Evolutionary conservation across 2,329 filamentous ascomycete genomes (phyloP).

Genomic region (Emericellopsis atlantica): DNA sequence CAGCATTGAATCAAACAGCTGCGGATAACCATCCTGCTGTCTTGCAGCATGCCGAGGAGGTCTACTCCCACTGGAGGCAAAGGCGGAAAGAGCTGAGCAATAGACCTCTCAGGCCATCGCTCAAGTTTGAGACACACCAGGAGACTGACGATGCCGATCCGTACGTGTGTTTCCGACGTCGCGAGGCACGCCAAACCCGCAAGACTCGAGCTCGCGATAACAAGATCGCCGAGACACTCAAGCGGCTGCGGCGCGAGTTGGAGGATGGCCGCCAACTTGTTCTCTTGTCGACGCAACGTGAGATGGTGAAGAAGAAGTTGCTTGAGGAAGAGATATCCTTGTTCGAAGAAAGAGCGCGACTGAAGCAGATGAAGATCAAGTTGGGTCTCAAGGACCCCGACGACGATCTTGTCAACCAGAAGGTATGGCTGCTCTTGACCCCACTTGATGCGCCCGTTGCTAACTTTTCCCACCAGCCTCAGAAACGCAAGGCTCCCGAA

Average conservation of each 20-base stretch:
- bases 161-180: conserved; percentile 93
- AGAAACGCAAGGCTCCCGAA: conserved; percentile 56
- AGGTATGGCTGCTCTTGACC: conserved; percentile 42
- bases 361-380: conserved; percentile 82
- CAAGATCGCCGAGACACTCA: conserved; percentile 88
- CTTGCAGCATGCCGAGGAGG: conserved; percentile 53
- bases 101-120: conserved; percentile 57
- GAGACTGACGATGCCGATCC: conserved; percentile 94
- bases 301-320: conserved; percentile 66
- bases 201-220: conserved; percentile 92
- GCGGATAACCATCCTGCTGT: conserved; percentile 31
- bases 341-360: conserved; percentile 68
- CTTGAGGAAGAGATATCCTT: conserved; percentile 63
- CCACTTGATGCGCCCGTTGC: conserved; percentile 5
- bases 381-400: conserved; percentile 86
- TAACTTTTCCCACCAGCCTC: conserved; percentile 26
- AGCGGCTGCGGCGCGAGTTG: conserved; percentile 78
- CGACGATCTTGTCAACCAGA: conserved; percentile 88
- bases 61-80: conserved; percentile 84
- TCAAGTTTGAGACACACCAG: conserved; percentile 91
- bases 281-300: conserved; percentile 64
- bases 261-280: conserved; percentile 80
- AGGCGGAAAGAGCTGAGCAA: conserved; percentile 56
- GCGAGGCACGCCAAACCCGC: conserved; percentile 85
- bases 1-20: conserved; percentile 37